Evolutionary conservation across 768 basidiomycete genomes (phyloP).

Genomic region (Cyclocybe cylindracea): DNA sequence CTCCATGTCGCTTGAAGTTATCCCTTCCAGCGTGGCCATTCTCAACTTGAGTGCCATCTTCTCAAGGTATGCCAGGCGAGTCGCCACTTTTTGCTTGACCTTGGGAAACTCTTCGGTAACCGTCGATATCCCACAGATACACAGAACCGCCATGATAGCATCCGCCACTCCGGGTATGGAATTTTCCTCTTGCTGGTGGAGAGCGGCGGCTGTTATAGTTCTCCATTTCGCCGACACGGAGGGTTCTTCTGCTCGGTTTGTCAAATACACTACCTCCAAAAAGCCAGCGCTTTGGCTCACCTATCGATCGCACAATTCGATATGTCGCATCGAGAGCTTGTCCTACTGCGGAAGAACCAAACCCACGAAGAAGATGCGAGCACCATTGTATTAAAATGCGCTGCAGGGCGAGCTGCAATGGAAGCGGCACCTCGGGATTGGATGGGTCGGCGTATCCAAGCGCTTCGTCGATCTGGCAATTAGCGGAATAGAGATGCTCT

Average conservation of each 20-base stretch:
- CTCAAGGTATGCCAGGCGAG: not conserved
- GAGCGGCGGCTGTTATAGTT: conserved; percentile 2
- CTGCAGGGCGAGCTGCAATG: conserved; percentile 7
- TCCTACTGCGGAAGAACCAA: not conserved
- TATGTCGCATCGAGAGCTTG: no score
- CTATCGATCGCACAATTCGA: no score
- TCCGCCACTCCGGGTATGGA: not conserved
- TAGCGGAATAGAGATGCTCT: not conserved
- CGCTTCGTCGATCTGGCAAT: conserved; percentile 8
- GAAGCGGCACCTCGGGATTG: conserved; percentile 4
- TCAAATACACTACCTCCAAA: not conserved
- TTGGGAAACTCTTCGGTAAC: not conserved
- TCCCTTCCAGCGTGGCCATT: not conserved
- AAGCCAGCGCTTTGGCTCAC: no score
- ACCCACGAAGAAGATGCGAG: not conserved
- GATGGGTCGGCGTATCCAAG: not conserved
- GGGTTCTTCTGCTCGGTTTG: not conserved
- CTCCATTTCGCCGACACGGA: conserved; percentile 9
- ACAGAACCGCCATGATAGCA: conserved; percentile 2
- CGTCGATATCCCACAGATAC: conserved; percentile 3
- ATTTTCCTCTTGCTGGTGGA: not conserved
- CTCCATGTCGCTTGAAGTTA: conserved; percentile 11
- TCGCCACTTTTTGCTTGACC: not conserved
- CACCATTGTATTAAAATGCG: conserved; percentile 4
- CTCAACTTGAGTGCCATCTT: conserved; percentile 2